Conservation (phyloP, 768 basidiomycete species). For the Suillus weaverae region DNA sequence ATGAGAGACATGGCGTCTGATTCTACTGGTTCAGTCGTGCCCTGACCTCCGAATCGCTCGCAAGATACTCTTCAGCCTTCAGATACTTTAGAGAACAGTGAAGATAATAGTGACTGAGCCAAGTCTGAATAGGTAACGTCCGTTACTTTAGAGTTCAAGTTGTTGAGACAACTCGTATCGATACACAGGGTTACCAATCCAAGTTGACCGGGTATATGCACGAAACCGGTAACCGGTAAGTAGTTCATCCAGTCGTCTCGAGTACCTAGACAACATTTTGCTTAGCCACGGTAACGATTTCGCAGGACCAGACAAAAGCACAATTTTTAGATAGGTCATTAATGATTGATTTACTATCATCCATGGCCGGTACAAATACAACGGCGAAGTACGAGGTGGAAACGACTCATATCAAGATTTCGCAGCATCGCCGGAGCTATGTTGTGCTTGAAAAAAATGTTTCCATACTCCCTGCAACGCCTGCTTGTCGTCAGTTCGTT, state of each 20-base stretch:
- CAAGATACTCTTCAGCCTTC: not conserved
- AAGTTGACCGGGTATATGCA: not conserved
- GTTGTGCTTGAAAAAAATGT: not conserved
- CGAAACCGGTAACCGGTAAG: not conserved
- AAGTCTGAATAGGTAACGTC: not conserved
- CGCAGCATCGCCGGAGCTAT: not conserved
- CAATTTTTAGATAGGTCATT: not conserved
- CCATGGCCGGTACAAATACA: not conserved
- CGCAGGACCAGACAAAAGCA: not conserved
- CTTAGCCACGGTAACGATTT: not conserved
- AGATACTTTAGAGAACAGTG: not conserved
- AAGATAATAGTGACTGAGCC: not conserved
- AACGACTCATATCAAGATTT: not conserved
- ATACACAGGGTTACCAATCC: too few relatives aligned
- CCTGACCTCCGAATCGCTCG: not conserved
- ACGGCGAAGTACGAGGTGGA: not conserved
- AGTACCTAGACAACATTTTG: not conserved
- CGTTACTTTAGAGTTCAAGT: not conserved
- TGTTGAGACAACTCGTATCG: too few relatives aligned
- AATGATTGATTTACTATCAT: not conserved
- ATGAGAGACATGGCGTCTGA: constrained; percentile 52
- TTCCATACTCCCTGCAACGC: not conserved
- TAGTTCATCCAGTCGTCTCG: not conserved
- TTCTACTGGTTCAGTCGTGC: not conserved
- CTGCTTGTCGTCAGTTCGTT: not conserved